Conservation (phyloP, 371 early-diverging fungal species). For the Saksenaea oblongispora region DNA sequence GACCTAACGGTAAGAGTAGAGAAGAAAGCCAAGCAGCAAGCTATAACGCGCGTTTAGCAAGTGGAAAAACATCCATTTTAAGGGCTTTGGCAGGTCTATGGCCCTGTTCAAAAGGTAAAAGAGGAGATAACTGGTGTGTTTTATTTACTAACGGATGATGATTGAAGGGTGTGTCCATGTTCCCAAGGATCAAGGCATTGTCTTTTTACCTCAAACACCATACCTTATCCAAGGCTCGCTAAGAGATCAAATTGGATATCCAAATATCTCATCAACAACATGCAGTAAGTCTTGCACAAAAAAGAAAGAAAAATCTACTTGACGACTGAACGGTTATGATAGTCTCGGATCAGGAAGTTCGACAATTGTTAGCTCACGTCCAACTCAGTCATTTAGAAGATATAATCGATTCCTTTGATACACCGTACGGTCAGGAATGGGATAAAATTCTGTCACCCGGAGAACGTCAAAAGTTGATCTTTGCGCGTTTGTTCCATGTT, state of each 20-base stretch:
- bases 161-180: conserved; percentile 19
- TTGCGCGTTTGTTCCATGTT: conserved; percentile 71
- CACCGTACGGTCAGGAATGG: conserved; percentile 62
- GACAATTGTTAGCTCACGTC: conserved; percentile 44
- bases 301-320: no score
- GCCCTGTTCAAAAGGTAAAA: conserved; percentile 55
- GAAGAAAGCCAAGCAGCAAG: background rate
- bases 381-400: conserved; percentile 54
- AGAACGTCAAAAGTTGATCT: conserved; percentile 72
- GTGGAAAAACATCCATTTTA: conserved; percentile 72
- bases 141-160: background rate
- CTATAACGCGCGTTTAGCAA: conserved; percentile 26
- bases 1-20: conserved; percentile 61
- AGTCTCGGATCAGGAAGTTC: conserved; percentile 57
- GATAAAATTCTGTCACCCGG: conserved; percentile 73
- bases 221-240: conserved; percentile 71
- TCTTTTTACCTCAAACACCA: conserved; percentile 72
- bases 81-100: conserved; percentile 75
- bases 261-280: conserved; percentile 29
- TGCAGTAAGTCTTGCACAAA: conserved; percentile 27
- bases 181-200: conserved; percentile 44
- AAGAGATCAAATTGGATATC: conserved; percentile 70
- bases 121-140: background rate
- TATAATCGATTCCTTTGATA: conserved; percentile 53
- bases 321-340: background rate